Base-by-base conservation (phyloP, 441 rosid species). In the Viola pubescens region DNA sequence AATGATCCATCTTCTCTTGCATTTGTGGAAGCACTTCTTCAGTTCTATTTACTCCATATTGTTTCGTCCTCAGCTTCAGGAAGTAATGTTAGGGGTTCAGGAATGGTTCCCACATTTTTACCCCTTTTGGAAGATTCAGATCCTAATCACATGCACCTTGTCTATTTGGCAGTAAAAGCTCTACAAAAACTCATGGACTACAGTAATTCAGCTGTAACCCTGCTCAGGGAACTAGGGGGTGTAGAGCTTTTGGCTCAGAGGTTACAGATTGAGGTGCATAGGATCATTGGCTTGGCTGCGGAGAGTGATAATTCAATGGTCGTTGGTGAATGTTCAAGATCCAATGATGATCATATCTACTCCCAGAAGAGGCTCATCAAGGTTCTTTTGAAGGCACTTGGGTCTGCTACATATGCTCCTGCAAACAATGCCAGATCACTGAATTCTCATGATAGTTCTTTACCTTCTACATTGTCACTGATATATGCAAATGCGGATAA, bases 141-240 rank as follows among this genome's bases (percentile, higher is more conserved):
- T 73, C 82, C 94, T 52, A 79, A 68, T 65, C 99, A 90, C 66
- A 73, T 85, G 78, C 91, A 85, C 73, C 97, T 94, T 78, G 97
- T 94, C 13, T 86, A 87, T 75, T 79, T 87, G 82, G 95, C 97
- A 59, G 94, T 88, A 59, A 94, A 90, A 85, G 88, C 94, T 55
- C 59, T 90, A 56, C 97, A 90, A 55, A 94, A 90, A 83, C 97
- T 94, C 61, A 86, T 94, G 97, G 97, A 94, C 74, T 94, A 79
- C 77, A 90, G 95, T 75, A 88, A 91, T 67, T 83, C 99, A 63
- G 95, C 99, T 13, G 97, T 94, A 39, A 73, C 95, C 52, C 70
- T 82, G 69, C 88, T 94, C 73, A 78, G 95, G 75, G 99, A 94
- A 61, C 72, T 81, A 50, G 97, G 97, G 63, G 99, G 99, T 63